phyloP scores from a whole-genome alignment of 1,284 basidiomycete species.

The Hemileia vastatrix region DNA sequence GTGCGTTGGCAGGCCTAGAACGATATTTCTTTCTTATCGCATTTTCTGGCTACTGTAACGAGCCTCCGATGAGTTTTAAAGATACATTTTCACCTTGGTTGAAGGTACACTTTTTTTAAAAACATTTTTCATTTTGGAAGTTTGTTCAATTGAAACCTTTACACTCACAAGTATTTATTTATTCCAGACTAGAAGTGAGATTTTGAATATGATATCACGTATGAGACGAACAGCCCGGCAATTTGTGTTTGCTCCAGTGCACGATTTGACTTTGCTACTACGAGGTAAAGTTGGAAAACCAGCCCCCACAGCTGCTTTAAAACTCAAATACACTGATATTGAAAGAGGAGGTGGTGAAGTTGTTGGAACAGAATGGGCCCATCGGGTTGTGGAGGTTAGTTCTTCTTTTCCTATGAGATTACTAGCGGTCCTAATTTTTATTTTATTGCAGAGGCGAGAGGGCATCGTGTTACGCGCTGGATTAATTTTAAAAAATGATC shows the following conservation, averaged over 20 bases:
- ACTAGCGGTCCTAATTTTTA: background rate
- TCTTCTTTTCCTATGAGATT: background rate
- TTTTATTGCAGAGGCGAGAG: constrained; percentile 59
- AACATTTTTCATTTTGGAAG: constrained; percentile 25
- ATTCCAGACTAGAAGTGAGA: constrained; percentile 23
- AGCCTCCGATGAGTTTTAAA: constrained; percentile 55
- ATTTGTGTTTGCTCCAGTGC: constrained; percentile 76
- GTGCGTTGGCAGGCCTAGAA: constrained; percentile 50
- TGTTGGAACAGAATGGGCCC: constrained; percentile 84
- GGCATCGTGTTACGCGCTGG: constrained; percentile 87
- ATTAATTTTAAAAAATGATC: constrained; percentile 67
- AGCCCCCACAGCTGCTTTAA: constrained; percentile 36
- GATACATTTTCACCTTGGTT: constrained; percentile 77
- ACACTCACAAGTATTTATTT: constrained; percentile 52
- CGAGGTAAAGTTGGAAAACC: constrained; percentile 52
- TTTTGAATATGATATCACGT: constrained; percentile 54
- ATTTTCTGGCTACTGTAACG: constrained; percentile 82
- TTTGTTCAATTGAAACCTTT: background rate
- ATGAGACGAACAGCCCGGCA: constrained; percentile 64
- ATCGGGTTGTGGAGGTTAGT: constrained; percentile 73
- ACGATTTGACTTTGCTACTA: constrained; percentile 72
- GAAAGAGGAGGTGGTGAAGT: constrained; percentile 72
- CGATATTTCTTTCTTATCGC: constrained; percentile 83
- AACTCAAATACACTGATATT: constrained; percentile 49
- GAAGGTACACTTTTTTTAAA: constrained; percentile 50